Evolutionary conservation across 2,329 filamentous ascomycete species (phyloP).

Genomic region (Aspergillus sp.): DNA sequence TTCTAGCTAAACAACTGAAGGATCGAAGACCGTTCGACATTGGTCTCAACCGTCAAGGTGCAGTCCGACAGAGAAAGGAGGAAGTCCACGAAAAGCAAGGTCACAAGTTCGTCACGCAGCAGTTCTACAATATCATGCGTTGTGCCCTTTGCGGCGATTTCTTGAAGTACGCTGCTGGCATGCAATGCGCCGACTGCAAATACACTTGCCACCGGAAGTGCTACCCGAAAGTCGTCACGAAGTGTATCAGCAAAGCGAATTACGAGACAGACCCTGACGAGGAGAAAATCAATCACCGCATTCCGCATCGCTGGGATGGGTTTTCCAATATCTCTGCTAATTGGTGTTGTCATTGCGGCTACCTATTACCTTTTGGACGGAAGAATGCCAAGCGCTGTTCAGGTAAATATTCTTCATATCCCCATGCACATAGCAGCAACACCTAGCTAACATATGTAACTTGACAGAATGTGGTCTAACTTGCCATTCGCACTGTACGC

Average conservation of each 20-base stretch:
- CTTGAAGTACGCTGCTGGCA: constrained; percentile 95
- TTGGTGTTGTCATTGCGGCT: constrained; percentile 99
- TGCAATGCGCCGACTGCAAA: constrained; percentile 99
- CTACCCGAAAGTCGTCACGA: constrained; percentile 93
- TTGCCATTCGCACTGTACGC: constrained; percentile 85
- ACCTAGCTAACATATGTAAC: neutral
- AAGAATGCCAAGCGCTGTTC: constrained; percentile 93
- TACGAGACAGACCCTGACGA: constrained; percentile 97
- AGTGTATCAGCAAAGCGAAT: constrained; percentile 99
- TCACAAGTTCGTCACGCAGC: constrained; percentile 97
- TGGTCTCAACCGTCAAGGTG: constrained; percentile 90
- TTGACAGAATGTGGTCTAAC: constrained; percentile 80
- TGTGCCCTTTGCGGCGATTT: constrained; percentile 97
- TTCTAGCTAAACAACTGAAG: constrained; percentile 74
- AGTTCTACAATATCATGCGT: constrained; percentile 99
- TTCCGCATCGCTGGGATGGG: constrained; percentile 94
- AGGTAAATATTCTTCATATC: constrained; percentile 52
- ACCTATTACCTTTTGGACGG: constrained; percentile 89
- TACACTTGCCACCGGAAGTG: constrained; percentile 99
- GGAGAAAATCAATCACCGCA: constrained; percentile 99
- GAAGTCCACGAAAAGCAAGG: constrained; percentile 98
- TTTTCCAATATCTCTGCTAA: constrained; percentile 98
- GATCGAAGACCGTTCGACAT: constrained; percentile 80
- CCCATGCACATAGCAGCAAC: neutral
- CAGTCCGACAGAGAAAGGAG: constrained; percentile 95